Evolutionary conservation across 768 basidiomycete species (phyloP).

Genomic region (Calocera viscosa): DNA sequence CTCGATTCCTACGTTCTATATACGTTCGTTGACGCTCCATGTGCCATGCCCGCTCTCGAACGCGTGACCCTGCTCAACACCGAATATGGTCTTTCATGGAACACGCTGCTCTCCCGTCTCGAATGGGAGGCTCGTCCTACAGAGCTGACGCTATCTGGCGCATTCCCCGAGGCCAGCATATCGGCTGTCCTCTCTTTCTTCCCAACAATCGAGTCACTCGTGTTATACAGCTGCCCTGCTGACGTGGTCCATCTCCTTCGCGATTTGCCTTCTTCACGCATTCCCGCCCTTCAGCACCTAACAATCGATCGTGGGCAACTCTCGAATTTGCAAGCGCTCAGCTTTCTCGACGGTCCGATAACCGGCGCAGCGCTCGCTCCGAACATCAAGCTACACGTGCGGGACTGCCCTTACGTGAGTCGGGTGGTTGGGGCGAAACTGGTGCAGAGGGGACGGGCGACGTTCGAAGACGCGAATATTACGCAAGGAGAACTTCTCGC

Average conservation of each 20-base stretch:
- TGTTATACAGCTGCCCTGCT: neutral
- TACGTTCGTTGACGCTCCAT: neutral
- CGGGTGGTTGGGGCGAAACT: neutral
- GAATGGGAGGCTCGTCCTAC: neutral
- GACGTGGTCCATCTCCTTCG: neutral
- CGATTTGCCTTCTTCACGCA: neutral
- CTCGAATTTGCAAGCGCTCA: slow-evolving; percentile 5
- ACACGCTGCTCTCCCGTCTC: neutral
- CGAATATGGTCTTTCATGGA: neutral
- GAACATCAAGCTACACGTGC: neutral
- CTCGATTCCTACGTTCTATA: neutral
- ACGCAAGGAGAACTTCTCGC: neutral
- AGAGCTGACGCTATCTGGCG: neutral
- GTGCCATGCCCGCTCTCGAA: neutral
- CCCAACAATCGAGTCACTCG: neutral
- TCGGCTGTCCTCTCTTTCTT: neutral
- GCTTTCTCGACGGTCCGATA: slow-evolving; percentile 1
- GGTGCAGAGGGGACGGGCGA: neutral
- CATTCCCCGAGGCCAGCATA: neutral
- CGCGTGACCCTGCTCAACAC: neutral
- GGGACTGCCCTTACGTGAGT: neutral
- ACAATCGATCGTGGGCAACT: neutral
- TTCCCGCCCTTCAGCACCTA: neutral
- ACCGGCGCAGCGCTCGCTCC: neutral
- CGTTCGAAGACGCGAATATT: neutral